Base-by-base conservation (phyloP, 2,329 filamentous ascomycete genomes). In the Fusarium pilosicola region DNA sequence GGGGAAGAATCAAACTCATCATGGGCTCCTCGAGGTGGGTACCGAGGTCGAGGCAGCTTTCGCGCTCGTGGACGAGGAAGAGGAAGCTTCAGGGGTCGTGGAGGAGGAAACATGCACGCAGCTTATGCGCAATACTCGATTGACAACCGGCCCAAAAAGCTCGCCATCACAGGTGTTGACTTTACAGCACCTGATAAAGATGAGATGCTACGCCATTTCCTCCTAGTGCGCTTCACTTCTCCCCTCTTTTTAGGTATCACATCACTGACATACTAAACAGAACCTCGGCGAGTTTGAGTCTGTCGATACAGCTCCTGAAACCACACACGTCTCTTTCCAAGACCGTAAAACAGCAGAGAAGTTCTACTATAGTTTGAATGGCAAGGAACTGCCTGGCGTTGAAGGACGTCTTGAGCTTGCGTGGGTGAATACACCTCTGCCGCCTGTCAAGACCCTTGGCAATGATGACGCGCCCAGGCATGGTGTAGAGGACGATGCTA, bases 71-170 rank as follows among this genome's bases (percentile, higher is more conserved):
- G 75, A 13, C 71, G 82, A 26, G 81, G 84, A 26, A 81, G 85
- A 48, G 84, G 84, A 14, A 80, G 83, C 26, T 81, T 82, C 55
- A 78, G 83, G 60, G 81, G 86, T 55, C 80, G 86, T 61, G 84
- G 77, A 68, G 84, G 85, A 62, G 84, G 76, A 67, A 86, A 87
- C 38, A 84, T 86, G 70, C 86, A 88, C 52, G 86, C 87, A 6
- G 87, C 87, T 2, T 91, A 90, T 74, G 89, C 87, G 8, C 86
- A 87, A 38, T 92, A 91, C 74, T 91, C 92, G 24, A 85, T 96
- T 28, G 94, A 96, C 78, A 95, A 95, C 79, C 87, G 94, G 49
- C 91, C 94, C 0, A 92, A 89, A 79, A 91, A 87, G 70, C 84
- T 96, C 15, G 87, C 88, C 11, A 83, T 96, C 30, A 86, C 86